A percentile compares a stretch with the other conserved stretches of the same genome.
Conservation (phyloP, 768 basidiomycete species). For the Rubroboletus satanas region DNA sequence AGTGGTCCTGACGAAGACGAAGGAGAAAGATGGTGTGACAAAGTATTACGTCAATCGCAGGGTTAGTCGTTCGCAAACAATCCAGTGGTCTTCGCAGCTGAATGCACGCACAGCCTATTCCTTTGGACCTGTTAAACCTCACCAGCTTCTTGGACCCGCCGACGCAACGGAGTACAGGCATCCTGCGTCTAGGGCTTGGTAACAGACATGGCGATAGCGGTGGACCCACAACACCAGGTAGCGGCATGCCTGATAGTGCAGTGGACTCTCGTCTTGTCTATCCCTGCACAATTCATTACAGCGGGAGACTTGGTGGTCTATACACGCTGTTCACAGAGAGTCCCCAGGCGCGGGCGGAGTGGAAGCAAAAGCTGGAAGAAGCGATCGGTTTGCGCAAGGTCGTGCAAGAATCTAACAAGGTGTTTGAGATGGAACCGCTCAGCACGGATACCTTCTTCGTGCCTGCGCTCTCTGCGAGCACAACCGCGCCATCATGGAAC, state of each 20-base stretch:
- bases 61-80: slow-evolving; percentile 40
- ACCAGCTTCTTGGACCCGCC: slow-evolving; percentile 80
- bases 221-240: slow-evolving; percentile 26
- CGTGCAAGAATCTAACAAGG: slow-evolving; percentile 91
- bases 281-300: slow-evolving; percentile 87
- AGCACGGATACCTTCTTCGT: slow-evolving; percentile 86
- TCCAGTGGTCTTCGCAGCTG: not conserved
- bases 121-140: slow-evolving; percentile 83
- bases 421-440: slow-evolving; percentile 88
- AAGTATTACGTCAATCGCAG: slow-evolving; percentile 80
- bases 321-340: slow-evolving; percentile 88
- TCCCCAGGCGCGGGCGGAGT: slow-evolving; percentile 68
- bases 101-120: slow-evolving; percentile 65
- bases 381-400: slow-evolving; percentile 80
- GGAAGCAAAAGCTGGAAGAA: slow-evolving; percentile 87
- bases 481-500: slow-evolving; percentile 51
- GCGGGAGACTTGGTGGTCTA: slow-evolving; percentile 80
- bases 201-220: slow-evolving; percentile 32
- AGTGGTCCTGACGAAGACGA: slow-evolving; percentile 90
- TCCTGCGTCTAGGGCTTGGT: slow-evolving; percentile 59
- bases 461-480: slow-evolving; percentile 54
- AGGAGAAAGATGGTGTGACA: slow-evolving; percentile 68
- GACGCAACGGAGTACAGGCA: slow-evolving; percentile 67
- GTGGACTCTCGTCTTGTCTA: slow-evolving; percentile 74
- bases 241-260: slow-evolving; percentile 36